Percentiles rank a stretch among this genome's conserved stretches.
Conservation (phyloP, 2,329 filamentous ascomycete genomes). For the Fusarium sp. region DNA sequence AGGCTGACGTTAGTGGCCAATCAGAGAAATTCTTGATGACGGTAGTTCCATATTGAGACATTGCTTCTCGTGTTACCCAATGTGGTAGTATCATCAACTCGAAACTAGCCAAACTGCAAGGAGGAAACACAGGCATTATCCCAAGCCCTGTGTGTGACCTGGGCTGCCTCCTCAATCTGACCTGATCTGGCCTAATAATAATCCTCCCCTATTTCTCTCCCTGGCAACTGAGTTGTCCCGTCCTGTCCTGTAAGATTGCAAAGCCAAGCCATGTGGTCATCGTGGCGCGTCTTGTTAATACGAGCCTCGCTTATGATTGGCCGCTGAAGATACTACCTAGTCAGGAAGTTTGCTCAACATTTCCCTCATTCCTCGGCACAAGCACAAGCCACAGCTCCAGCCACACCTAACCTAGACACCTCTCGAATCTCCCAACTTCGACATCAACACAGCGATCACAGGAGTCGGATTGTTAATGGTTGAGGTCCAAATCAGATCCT, state of each 20-base stretch:
- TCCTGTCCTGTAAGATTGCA: not conserved
- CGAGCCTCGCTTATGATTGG: not conserved
- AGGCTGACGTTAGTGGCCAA: constrained; percentile 1
- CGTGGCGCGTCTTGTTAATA: not conserved
- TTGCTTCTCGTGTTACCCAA: not conserved
- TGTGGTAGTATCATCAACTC: not conserved
- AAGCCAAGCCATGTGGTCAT: not conserved
- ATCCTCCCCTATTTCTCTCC: not conserved
- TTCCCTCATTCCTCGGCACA: not conserved
- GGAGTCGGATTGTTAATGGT: not conserved
- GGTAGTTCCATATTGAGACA: not conserved
- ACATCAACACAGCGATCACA: not conserved
- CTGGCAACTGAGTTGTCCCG: not conserved
- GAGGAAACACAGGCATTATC: not conserved
- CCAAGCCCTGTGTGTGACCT: not conserved
- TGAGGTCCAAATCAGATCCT: not conserved
- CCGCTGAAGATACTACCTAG: not conserved
- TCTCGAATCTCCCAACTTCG: not conserved
- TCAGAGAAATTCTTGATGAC: not conserved
- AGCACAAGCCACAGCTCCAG: not conserved
- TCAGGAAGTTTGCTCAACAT: not conserved
- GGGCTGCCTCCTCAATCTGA: not conserved
- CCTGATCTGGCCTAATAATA: not conserved
- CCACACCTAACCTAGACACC: not conserved
- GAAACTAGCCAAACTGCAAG: not conserved